Evolutionary conservation across 148 eudicot genomes (phyloP).

Genomic region (Persicaria tinctoria): DNA sequence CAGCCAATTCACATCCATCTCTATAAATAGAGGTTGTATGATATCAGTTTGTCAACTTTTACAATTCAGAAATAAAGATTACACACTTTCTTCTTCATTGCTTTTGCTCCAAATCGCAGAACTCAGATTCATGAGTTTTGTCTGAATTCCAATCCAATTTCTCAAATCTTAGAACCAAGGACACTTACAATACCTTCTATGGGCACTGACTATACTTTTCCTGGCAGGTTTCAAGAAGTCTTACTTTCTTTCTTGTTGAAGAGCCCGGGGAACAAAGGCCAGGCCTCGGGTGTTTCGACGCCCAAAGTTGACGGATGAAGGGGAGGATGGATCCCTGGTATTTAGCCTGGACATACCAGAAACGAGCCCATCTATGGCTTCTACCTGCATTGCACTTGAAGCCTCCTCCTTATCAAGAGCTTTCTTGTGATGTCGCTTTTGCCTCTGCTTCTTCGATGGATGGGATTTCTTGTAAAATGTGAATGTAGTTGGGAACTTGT

Average conservation of each 20-base stretch:
- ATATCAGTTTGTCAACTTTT: no score
- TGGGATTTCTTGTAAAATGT: constrained; percentile 76
- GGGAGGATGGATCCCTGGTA: constrained; percentile 53
- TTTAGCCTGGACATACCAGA: constrained; percentile 69
- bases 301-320: constrained; percentile 84
- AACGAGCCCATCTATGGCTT: constrained; percentile 55
- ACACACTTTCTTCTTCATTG: no score
- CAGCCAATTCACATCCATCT: no score
- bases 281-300: constrained; percentile 64
- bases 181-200: background rate
- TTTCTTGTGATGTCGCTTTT: constrained; percentile 46
- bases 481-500: constrained; percentile 75
- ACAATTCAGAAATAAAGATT: no score
- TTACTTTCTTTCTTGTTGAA: constrained; percentile 41
- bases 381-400: constrained; percentile 63
- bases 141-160: no score
- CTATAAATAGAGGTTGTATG: no score
- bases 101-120: no score
- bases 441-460: constrained; percentile 82
- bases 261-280: constrained; percentile 72
- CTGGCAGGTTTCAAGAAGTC: constrained; percentile 14
- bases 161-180: no score
- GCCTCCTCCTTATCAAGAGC: constrained; percentile 29
- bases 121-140: no score
- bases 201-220: background rate